phyloP scores from a whole-genome alignment of 2,329 filamentous ascomycete genomes.

The Fusarium udum region DNA sequence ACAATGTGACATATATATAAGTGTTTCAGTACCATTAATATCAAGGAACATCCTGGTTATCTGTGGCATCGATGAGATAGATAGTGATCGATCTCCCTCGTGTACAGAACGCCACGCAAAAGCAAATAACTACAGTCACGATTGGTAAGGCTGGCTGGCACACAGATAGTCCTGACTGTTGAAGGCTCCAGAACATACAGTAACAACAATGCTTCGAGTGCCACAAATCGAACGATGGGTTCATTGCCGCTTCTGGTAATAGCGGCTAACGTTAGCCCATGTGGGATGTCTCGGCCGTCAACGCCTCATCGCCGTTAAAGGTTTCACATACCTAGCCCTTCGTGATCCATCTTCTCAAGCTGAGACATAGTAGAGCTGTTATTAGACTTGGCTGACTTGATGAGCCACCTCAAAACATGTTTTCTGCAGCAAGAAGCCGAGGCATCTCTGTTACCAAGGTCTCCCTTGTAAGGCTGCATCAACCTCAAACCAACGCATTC shows the following conservation, averaged over 20 bases:
- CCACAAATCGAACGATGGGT: constrained; percentile 31
- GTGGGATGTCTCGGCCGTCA: constrained; percentile 30
- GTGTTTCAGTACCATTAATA: not conserved
- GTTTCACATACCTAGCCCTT: constrained; percentile 25
- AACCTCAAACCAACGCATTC: constrained; percentile 10
- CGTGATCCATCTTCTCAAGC: constrained; percentile 10
- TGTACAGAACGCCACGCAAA: constrained; percentile 5
- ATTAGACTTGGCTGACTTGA: not conserved
- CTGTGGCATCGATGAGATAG: not conserved
- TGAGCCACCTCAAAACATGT: not conserved
- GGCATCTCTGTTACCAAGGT: not conserved
- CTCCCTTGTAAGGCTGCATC: not conserved
- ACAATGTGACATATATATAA: not conserved
- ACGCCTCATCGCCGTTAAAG: constrained; percentile 24
- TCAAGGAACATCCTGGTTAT: not conserved
- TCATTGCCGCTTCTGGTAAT: constrained; percentile 26
- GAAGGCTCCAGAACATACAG: not conserved
- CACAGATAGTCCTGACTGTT: not conserved
- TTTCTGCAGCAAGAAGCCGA: not conserved
- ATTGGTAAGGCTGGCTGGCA: constrained; percentile 25
- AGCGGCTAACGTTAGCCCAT: constrained; percentile 29
- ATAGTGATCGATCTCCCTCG: not conserved
- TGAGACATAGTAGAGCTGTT: constrained; percentile 9
- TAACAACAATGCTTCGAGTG: constrained; percentile 2
- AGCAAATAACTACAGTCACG: constrained; percentile 2